Conservation (phyloP, 2,329 filamentous ascomycete genomes). For the Xylariaceae sp. region DNA sequence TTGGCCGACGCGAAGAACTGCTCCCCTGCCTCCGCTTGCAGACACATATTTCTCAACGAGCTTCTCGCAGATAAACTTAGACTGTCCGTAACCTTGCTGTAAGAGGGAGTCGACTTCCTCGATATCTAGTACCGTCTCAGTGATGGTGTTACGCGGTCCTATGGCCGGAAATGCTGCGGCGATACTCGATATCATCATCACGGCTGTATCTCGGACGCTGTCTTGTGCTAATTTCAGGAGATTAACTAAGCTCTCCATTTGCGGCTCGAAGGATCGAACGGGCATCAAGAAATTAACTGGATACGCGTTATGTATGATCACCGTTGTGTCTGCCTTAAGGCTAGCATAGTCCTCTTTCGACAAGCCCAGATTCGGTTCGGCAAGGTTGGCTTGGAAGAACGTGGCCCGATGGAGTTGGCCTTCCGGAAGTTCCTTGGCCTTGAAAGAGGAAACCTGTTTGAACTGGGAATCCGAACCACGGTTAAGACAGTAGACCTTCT, state of each 20-base stretch:
- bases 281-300: conserved; percentile 28
- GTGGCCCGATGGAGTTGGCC: conserved; percentile 16
- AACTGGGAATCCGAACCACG: conserved; percentile 5
- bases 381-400: conserved; percentile 22
- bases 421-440: conserved; percentile 11
- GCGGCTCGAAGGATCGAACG: conserved; percentile 23
- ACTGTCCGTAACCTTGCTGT: conserved; percentile 28
- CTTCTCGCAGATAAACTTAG: conserved; percentile 30
- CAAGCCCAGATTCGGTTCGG: conserved; percentile 22
- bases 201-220: conserved; percentile 6
- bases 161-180: conserved; percentile 20
- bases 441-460: conserved; percentile 16
- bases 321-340: conserved; percentile 18
- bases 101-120: conserved; percentile 13
- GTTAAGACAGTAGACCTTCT: conserved; percentile 18
- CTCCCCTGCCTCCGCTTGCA: conserved; percentile 14
- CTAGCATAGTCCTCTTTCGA: conserved; percentile 13
- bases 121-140: conserved; percentile 22
- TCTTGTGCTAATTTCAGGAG: conserved; percentile 21
- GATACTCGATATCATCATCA: conserved; percentile 30
- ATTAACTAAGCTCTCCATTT: conserved; percentile 19
- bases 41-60: conserved; percentile 24
- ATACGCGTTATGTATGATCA: conserved; percentile 27
- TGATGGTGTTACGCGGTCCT: conserved; percentile 12
- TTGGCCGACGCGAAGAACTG: conserved; percentile 31